phyloP scores from a whole-genome alignment of 2,329 filamentous ascomycete genomes.

The Fusarium hainanense region DNA sequence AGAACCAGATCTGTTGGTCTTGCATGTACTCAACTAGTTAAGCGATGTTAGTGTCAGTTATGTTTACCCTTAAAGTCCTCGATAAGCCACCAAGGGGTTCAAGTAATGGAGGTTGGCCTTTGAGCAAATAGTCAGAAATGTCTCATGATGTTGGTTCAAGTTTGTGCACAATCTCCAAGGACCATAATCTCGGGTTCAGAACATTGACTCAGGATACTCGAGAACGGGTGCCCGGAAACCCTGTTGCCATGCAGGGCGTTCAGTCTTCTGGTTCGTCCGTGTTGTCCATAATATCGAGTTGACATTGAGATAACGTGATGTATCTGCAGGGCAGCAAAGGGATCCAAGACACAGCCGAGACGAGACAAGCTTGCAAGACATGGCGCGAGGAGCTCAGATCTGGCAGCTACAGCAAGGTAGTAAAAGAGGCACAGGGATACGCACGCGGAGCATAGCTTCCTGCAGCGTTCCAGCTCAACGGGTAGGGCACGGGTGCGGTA shows the following conservation, averaged over 20 bases:
- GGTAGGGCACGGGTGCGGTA: conserved; percentile 2
- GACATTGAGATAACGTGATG: conserved; percentile 10
- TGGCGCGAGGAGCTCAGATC: not conserved
- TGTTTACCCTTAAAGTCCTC: conserved; percentile 5
- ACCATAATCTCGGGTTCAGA: not conserved
- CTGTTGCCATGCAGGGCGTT: conserved; percentile 13
- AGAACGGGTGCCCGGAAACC: conserved; percentile 22
- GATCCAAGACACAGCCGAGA: conserved; percentile 28
- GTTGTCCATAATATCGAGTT: not conserved
- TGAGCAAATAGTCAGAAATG: not conserved
- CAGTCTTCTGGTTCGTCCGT: not conserved
- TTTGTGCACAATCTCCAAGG: conserved; percentile 3
- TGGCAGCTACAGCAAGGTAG: not conserved
- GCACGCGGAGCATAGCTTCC: conserved; percentile 19
- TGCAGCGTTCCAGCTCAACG: conserved; percentile 26
- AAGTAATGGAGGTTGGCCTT: conserved; percentile 7
- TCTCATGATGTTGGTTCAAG: conserved; percentile 12
- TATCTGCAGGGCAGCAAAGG: conserved; percentile 23
- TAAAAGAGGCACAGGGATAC: conserved; percentile 1
- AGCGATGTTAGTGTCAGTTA: not conserved
- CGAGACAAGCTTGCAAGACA: not conserved
- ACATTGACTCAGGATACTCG: conserved; percentile 5
- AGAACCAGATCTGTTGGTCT: not conserved
- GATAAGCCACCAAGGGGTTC: conserved; percentile 7
- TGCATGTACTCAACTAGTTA: not conserved